These are phyloP conservation scores for Rhizophora apiculata DNA, from an alignment of 345 rosid genomes.

Conservation along the genomic window DNA sequence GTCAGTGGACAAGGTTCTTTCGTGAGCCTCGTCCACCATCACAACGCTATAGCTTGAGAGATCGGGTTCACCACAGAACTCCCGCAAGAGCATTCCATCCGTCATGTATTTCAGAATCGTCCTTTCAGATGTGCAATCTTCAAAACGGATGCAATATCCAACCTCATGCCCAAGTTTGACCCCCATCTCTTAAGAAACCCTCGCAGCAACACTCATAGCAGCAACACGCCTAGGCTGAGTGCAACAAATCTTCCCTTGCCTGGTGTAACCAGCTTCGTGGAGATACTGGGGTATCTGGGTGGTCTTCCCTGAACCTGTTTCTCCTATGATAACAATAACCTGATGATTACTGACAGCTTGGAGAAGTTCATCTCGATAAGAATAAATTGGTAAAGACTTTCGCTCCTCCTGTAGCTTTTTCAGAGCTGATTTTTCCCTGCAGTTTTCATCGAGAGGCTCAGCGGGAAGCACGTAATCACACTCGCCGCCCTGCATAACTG, in stretches of 20 bases:
- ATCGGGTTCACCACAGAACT: slow-evolving; percentile 77
- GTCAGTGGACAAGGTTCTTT: slow-evolving; percentile 85
- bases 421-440: slow-evolving; percentile 55
- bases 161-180: slow-evolving; percentile 94
- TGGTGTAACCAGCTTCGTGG: slow-evolving; percentile 84
- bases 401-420: no score
- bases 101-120: slow-evolving; percentile 83
- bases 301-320: slow-evolving; percentile 89
- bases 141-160: slow-evolving; percentile 82
- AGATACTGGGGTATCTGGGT: slow-evolving; percentile 84
- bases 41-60: slow-evolving; percentile 69
- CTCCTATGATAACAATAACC: slow-evolving; percentile 87
- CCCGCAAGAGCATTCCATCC: slow-evolving; percentile 75
- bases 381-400: slow-evolving; percentile 77
- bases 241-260: slow-evolving; percentile 78
- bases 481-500: slow-evolving; percentile 79
- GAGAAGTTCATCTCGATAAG: slow-evolving; percentile 74
- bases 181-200: slow-evolving; percentile 87
- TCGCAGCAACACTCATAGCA: slow-evolving; percentile 25
- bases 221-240: slow-evolving; percentile 83
- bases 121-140: slow-evolving; percentile 82
- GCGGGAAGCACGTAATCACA: slow-evolving; percentile 39
- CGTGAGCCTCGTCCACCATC: slow-evolving; percentile 91
- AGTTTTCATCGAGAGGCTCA: slow-evolving; percentile 35
- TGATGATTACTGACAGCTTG: slow-evolving; percentile 57